Conservation (phyloP, 345 rosid species). For the Cardamine chenopodiifolia region DNA sequence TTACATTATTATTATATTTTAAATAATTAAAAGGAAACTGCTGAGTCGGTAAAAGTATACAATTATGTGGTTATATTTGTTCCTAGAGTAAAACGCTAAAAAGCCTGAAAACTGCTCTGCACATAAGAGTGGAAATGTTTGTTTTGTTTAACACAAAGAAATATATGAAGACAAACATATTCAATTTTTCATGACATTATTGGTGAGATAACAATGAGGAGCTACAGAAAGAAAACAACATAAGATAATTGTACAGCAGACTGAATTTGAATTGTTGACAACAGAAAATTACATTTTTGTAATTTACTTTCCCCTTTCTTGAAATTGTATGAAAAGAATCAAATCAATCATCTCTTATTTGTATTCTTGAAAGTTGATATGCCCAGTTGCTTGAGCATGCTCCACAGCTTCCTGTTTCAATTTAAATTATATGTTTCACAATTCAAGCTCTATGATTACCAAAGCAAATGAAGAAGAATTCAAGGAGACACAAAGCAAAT, state of each 20-base stretch:
- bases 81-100: background rate
- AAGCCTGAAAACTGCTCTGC: background rate
- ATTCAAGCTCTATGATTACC: slow-evolving; percentile 3
- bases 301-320: slow-evolving; percentile 4
- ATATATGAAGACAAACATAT: slow-evolving; percentile 14
- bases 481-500: background rate
- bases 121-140: background rate
- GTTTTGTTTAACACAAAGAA: background rate
- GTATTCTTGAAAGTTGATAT: slow-evolving; percentile 89
- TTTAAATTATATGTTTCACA: background rate
- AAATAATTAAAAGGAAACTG: too few species aligned
- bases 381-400: slow-evolving; percentile 95
- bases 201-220: slow-evolving; percentile 19
- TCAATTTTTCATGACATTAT: slow-evolving; percentile 14
- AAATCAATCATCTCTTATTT: slow-evolving; percentile 42
- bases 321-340: slow-evolving; percentile 15
- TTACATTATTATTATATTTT: too few species aligned
- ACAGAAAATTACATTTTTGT: background rate
- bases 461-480: background rate
- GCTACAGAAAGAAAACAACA: slow-evolving; percentile 16
- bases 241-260: slow-evolving; percentile 28
- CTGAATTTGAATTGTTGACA: slow-evolving; percentile 19
- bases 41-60: too few species aligned
- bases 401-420: slow-evolving; percentile 77
- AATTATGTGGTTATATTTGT: background rate